Conservation (phyloP, 2,329 filamentous ascomycete genomes). For the Penicillium sclerotigenum region DNA sequence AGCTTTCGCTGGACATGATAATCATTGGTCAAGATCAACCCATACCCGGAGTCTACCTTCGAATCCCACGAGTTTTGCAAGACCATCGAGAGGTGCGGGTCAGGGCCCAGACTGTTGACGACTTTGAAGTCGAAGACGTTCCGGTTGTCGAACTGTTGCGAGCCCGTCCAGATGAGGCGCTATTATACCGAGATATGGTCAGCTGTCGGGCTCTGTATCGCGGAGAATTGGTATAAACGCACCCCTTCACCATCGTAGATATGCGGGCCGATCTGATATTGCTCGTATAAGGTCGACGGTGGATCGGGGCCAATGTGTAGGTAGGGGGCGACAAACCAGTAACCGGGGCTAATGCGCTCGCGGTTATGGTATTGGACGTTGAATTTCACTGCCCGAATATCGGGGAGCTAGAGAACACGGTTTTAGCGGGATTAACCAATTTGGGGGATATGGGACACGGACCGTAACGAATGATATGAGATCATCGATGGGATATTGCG, state of each 20-base stretch:
- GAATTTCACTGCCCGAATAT: constrained; percentile 27
- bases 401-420: constrained; percentile 21
- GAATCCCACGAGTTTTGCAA: constrained; percentile 35
- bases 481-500: constrained; percentile 9
- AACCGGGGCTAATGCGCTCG: constrained; percentile 40
- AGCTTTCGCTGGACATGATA: constrained; percentile 46
- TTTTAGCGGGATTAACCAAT: not conserved
- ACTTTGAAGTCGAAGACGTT: constrained; percentile 47
- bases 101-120: constrained; percentile 41
- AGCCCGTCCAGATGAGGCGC: constrained; percentile 49
- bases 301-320: constrained; percentile 27
- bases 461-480: constrained; percentile 12
- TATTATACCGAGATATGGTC: constrained; percentile 10
- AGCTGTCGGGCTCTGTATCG: not conserved
- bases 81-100: constrained; percentile 48
- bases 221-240: constrained; percentile 13
- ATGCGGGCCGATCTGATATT: constrained; percentile 48
- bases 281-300: constrained; percentile 30
- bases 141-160: constrained; percentile 44
- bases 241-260: constrained; percentile 51
- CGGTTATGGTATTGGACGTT: constrained; percentile 28
- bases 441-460: not conserved
- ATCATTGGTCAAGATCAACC: constrained; percentile 47
- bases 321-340: constrained; percentile 51
- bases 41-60: constrained; percentile 38